phyloP scores from a whole-genome alignment of 192 early-diverging fungal species.

The Coemansia sp. region DNA sequence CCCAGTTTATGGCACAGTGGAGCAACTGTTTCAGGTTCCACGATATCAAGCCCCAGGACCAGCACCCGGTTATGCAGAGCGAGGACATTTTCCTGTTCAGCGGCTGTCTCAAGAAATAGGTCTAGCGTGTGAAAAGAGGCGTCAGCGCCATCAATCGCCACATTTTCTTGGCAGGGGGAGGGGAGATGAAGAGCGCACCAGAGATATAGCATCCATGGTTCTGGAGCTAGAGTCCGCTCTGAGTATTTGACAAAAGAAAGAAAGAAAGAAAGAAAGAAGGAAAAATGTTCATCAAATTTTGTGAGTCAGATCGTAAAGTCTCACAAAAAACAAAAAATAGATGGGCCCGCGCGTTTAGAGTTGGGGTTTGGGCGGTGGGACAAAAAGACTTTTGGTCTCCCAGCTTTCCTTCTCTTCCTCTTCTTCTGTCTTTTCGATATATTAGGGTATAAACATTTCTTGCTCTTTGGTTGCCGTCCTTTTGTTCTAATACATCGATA shows the following conservation, averaged over 20 bases:
- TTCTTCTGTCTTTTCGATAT: neutral
- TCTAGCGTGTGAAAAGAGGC: neutral
- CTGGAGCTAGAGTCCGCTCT: too few species aligned
- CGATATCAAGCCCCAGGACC: constrained; percentile 48
- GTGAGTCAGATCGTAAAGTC: neutral
- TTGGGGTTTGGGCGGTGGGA: neutral
- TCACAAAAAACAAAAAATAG: neutral
- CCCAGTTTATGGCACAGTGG: constrained; percentile 39
- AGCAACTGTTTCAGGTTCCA: constrained; percentile 33
- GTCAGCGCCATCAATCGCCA: neutral
- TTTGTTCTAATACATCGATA: too few species aligned
- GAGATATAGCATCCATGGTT: too few species aligned
- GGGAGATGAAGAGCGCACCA: too few species aligned
- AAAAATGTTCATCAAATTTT: too few species aligned
- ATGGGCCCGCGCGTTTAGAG: too few species aligned
- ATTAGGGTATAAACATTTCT: neutral
- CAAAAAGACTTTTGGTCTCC: neutral
- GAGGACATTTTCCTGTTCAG: constrained; percentile 47
- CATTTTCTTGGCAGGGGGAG: too few species aligned
- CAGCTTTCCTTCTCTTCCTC: neutral
- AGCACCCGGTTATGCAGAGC: constrained; percentile 39
- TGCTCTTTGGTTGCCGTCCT: neutral
- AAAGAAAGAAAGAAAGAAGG: too few species aligned
- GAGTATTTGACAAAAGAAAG: too few species aligned
- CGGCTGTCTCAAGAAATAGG: neutral